Evolutionary conservation across 1,284 basidiomycete genomes (phyloP).

Genomic region (Somion occarium): DNA sequence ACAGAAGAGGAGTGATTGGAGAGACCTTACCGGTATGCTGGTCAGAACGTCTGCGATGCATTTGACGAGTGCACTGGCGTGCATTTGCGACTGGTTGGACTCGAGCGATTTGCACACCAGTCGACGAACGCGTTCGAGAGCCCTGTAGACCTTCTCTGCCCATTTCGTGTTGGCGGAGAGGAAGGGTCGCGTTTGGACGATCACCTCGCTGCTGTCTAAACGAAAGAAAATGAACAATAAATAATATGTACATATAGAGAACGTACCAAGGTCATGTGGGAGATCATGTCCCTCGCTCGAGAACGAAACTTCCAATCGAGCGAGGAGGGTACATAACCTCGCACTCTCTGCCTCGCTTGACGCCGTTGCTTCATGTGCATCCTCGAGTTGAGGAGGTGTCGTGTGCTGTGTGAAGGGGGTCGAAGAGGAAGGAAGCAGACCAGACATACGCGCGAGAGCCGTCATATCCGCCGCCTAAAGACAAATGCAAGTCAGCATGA

Average conservation of each 20-base stretch:
- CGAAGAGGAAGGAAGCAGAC: background rate
- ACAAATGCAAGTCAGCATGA: no score
- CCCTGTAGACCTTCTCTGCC: background rate
- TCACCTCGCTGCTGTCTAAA: background rate
- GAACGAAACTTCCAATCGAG: background rate
- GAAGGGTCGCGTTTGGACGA: background rate
- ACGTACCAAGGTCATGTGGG: no score
- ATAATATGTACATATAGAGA: no score
- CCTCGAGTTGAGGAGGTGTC: background rate
- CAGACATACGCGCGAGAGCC: no score
- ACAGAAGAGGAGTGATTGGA: no score
- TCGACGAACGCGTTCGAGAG: background rate
- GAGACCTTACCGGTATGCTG: no score
- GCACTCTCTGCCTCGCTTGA: background rate
- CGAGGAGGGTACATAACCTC: background rate
- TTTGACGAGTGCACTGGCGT: slow-evolving; percentile 23
- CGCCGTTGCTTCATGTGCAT: background rate
- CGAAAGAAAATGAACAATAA: no score
- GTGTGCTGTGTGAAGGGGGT: background rate
- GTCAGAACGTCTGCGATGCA: slow-evolving; percentile 29
- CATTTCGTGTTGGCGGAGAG: background rate
- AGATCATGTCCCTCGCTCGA: no score
- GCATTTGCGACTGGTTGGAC: no score
- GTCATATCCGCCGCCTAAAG: no score
- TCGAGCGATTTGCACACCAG: background rate